phyloP scores from a whole-genome alignment of 2,329 filamentous ascomycete species.

The Byssochlamys sp. region DNA sequence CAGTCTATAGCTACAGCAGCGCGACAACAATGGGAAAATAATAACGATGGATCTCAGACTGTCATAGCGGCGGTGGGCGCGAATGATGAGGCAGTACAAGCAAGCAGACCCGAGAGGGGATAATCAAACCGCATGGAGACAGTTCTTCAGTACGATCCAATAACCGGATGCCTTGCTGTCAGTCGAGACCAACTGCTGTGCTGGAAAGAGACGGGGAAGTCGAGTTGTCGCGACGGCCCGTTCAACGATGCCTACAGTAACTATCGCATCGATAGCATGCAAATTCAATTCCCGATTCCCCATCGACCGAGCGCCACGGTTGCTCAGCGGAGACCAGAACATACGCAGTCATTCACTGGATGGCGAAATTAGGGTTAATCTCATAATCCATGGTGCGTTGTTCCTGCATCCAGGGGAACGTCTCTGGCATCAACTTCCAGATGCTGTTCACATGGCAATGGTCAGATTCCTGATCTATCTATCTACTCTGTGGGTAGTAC shows the following conservation, averaged over 20 bases:
- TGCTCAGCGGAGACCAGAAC: background rate
- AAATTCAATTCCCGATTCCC: background rate
- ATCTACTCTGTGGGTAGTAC: too few species aligned
- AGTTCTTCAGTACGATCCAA: background rate
- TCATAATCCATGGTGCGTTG: background rate
- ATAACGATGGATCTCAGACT: background rate
- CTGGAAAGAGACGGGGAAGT: background rate
- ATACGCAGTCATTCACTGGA: background rate
- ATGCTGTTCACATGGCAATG: background rate
- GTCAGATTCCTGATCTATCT: background rate
- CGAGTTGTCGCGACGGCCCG: background rate
- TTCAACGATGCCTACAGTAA: too few species aligned
- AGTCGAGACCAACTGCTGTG: background rate
- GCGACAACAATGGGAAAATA: background rate
- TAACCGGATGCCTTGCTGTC: background rate
- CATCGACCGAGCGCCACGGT: background rate
- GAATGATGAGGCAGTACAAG: background rate
- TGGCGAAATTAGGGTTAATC: background rate
- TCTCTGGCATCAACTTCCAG: background rate
- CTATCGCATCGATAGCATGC: background rate
- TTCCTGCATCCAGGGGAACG: background rate
- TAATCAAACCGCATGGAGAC: background rate
- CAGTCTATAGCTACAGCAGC: background rate
- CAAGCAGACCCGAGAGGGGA: background rate
- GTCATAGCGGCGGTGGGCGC: background rate